phyloP scores from a whole-genome alignment of 345 rosid genomes.

The Lagerstroemia speciosa region DNA sequence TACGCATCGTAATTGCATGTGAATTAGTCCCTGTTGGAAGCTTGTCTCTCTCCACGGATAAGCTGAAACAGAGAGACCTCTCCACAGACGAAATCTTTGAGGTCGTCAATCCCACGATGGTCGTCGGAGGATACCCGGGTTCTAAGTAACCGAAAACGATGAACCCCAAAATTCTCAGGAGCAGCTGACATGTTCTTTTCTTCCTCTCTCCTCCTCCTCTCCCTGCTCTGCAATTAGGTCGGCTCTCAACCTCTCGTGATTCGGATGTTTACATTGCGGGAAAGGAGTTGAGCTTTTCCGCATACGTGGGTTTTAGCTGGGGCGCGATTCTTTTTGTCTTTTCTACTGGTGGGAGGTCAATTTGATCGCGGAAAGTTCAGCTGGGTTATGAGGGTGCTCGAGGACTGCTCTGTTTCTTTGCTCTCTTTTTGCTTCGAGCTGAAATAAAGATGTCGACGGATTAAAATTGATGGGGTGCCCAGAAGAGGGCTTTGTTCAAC shows the following conservation, averaged over 20 bases:
- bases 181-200: slow-evolving; percentile 70
- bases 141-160: slow-evolving; percentile 42
- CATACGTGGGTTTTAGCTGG: slow-evolving; percentile 1
- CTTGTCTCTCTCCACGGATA: no score
- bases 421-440: slow-evolving; percentile 34
- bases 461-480: slow-evolving; percentile 24
- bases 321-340: slow-evolving; percentile 3
- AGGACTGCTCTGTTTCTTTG: slow-evolving; percentile 19
- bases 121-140: slow-evolving; percentile 37
- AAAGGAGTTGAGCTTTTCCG: slow-evolving; percentile 18
- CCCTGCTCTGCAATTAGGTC: slow-evolving; percentile 7
- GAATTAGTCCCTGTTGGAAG: no score
- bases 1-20: no score
- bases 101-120: slow-evolving; percentile 24
- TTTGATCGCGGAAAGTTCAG: slow-evolving; percentile 31
- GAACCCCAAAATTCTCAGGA: neutral
- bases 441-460: slow-evolving; percentile 28
- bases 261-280: slow-evolving; percentile 15
- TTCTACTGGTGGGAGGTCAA: slow-evolving; percentile 54
- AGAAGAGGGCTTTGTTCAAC: slow-evolving; percentile 11
- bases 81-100: no score
- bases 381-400: slow-evolving; percentile 24
- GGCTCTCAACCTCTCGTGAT: slow-evolving; percentile 21
- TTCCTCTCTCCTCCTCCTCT: neutral
- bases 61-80: no score